These are phyloP conservation scores for Peniophora sp. DNA, from an alignment of 1,284 basidiomycete species.

Conservation along the genomic window DNA sequence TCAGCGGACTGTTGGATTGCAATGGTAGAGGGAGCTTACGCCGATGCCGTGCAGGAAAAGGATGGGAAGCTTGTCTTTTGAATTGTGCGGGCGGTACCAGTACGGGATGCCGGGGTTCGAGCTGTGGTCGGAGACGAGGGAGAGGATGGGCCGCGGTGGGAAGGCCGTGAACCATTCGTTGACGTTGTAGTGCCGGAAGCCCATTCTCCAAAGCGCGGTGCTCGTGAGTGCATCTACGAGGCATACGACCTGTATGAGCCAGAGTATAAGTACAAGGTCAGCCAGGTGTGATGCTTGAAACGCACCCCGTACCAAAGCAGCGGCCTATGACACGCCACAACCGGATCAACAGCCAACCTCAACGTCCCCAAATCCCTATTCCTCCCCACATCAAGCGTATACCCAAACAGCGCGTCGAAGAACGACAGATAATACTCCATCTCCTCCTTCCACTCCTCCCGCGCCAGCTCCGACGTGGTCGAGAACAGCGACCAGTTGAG, in stretches of 20 bases:
- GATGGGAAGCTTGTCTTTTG: slow-evolving; percentile 38
- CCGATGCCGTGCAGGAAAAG: slow-evolving; percentile 63
- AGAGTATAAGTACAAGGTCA: neutral
- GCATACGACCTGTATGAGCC: slow-evolving; percentile 37
- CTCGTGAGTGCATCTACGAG: slow-evolving; percentile 39
- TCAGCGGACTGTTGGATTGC: neutral
- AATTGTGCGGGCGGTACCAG: slow-evolving; percentile 54
- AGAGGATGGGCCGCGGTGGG: slow-evolving; percentile 39
- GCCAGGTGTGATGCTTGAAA: slow-evolving; percentile 5
- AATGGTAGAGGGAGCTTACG: slow-evolving; percentile 29
- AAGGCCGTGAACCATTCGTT: slow-evolving; percentile 33
- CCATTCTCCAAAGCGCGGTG: slow-evolving; percentile 28
- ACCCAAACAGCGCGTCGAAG: slow-evolving; percentile 29
- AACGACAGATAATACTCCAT: slow-evolving; percentile 34
- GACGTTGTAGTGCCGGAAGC: slow-evolving; percentile 47
- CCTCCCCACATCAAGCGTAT: slow-evolving; percentile 30
- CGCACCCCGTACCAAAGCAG: slow-evolving; percentile 55
- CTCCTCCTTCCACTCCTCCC: slow-evolving; percentile 39
- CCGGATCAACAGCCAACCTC: slow-evolving; percentile 48
- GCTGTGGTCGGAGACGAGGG: slow-evolving; percentile 31
- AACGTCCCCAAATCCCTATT: slow-evolving; percentile 33
- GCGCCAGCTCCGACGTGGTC: slow-evolving; percentile 18
- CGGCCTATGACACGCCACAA: slow-evolving; percentile 45
- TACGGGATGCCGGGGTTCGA: slow-evolving; percentile 39
- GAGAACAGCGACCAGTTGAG: slow-evolving; percentile 57